A percentile compares a stretch with the other conserved stretches of the same genome.
Conservation (phyloP, 2,329 filamentous ascomycete species). For the Ophiostoma piceae region DNA sequence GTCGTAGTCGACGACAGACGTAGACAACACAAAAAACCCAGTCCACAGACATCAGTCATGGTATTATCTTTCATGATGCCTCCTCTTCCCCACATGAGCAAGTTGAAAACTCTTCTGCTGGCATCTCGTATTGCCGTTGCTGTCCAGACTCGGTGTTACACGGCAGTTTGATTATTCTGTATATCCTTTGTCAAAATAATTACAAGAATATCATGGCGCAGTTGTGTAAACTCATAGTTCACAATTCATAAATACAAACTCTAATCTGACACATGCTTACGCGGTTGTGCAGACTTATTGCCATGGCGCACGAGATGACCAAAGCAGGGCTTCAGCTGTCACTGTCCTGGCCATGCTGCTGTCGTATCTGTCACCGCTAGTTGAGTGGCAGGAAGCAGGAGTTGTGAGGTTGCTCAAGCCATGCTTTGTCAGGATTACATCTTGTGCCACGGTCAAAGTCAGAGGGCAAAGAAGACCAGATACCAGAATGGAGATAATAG, state of each 20-base stretch:
- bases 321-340: slow-evolving; percentile 9
- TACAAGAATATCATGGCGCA: neutral
- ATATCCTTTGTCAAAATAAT: neutral
- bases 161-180: neutral
- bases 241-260: neutral
- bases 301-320: neutral
- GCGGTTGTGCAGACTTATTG: neutral
- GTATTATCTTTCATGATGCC: neutral
- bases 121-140: neutral
- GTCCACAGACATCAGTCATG: neutral
- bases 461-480: neutral
- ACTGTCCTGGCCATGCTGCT: neutral
- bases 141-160: slow-evolving; percentile 1
- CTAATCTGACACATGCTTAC: slow-evolving; percentile 9
- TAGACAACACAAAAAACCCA: too few relatives aligned
- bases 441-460: neutral
- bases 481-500: neutral
- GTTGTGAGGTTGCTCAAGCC: neutral
- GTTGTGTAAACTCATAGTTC: neutral
- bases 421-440: slow-evolving; percentile 1
- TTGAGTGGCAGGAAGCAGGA: neutral
- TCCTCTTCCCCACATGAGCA: slow-evolving; percentile 7
- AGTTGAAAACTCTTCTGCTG: slow-evolving; percentile 9
- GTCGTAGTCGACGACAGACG: too few relatives aligned
- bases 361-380: neutral